Evolutionary conservation across 2,329 filamentous ascomycete genomes (phyloP).

Genomic region (Cucurbitaria berberidis): DNA sequence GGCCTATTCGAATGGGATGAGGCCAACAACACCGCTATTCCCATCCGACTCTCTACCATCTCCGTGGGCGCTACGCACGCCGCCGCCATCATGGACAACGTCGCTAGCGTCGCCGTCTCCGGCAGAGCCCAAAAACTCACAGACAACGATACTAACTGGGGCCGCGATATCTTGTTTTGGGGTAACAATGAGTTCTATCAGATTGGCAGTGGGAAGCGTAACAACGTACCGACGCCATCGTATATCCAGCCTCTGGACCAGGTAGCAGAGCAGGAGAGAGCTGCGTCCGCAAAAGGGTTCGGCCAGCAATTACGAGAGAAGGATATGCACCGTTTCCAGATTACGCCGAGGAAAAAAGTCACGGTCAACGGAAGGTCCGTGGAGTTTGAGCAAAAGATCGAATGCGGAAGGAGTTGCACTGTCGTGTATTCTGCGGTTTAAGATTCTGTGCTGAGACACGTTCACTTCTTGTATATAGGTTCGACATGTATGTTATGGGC

Average conservation of each 20-base stretch:
- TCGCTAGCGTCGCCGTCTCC: slow-evolving; percentile 68
- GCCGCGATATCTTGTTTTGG: slow-evolving; percentile 89
- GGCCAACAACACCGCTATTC: slow-evolving; percentile 66
- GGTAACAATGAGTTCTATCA: slow-evolving; percentile 95
- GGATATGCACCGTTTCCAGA: slow-evolving; percentile 77
- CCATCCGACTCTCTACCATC: slow-evolving; percentile 77
- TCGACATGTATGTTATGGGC: background rate
- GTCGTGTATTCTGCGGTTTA: slow-evolving; percentile 35
- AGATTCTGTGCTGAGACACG: background rate
- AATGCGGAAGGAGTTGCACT: slow-evolving; percentile 88
- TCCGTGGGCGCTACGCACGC: slow-evolving; percentile 81
- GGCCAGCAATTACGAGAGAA: slow-evolving; percentile 61
- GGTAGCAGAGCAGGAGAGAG: slow-evolving; percentile 58
- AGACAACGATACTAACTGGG: slow-evolving; percentile 81
- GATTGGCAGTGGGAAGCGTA: slow-evolving; percentile 87
- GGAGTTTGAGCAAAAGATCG: slow-evolving; percentile 82
- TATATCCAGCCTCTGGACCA: slow-evolving; percentile 81
- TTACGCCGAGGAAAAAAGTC: slow-evolving; percentile 77
- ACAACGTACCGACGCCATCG: slow-evolving; percentile 74
- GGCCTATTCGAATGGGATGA: slow-evolving; percentile 90
- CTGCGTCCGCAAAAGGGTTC: slow-evolving; percentile 19
- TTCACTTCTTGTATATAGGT: slow-evolving; percentile 3
- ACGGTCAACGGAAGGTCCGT: slow-evolving; percentile 73
- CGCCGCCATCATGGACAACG: slow-evolving; percentile 82
- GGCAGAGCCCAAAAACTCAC: slow-evolving; percentile 41